Percentiles rank a stretch among this genome's conserved stretches.
Evolutionary conservation across 2,329 filamentous ascomycete species (phyloP).

Genomic region (Trichoderma oligosporum): DNA sequence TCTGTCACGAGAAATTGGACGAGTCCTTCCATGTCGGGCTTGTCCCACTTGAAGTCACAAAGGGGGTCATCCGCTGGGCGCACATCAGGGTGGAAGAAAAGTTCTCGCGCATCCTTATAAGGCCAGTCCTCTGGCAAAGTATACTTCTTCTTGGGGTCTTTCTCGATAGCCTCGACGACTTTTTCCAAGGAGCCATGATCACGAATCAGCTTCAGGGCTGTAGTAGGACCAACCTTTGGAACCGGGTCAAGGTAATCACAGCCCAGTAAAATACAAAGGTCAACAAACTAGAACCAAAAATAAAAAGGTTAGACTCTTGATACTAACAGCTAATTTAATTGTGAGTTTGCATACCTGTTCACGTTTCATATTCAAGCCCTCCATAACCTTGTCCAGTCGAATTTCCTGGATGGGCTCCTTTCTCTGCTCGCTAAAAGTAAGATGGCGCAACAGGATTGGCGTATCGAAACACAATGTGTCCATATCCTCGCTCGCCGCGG

Average conservation of each 20-base stretch:
- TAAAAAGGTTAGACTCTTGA: neutral
- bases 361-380: slow-evolving; percentile 82
- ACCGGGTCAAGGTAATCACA: slow-evolving; percentile 98
- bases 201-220: slow-evolving; percentile 88
- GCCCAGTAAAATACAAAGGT: slow-evolving; percentile 93
- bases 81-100: slow-evolving; percentile 91
- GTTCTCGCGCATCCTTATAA: slow-evolving; percentile 81
- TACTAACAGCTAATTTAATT: no score
- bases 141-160: slow-evolving; percentile 74
- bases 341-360: slow-evolving; percentile 59
- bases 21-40: slow-evolving; percentile 83
- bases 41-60: slow-evolving; percentile 98
- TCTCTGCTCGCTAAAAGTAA: slow-evolving; percentile 94
- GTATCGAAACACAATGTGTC: slow-evolving; percentile 94
- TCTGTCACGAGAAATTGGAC: slow-evolving; percentile 87
- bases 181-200: slow-evolving; percentile 86
- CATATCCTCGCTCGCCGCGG: slow-evolving; percentile 97
- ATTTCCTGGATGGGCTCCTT: slow-evolving; percentile 99
- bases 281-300: slow-evolving; percentile 63
- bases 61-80: slow-evolving; percentile 74
- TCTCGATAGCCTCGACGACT: slow-evolving; percentile 75
- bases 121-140: slow-evolving; percentile 95
- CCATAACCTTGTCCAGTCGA: slow-evolving; percentile 77
- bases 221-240: slow-evolving; percentile 87
- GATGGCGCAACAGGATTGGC: slow-evolving; percentile 83